phyloP scores from a whole-genome alignment of 2,329 filamentous ascomycete species.

The Apiospora marii region DNA sequence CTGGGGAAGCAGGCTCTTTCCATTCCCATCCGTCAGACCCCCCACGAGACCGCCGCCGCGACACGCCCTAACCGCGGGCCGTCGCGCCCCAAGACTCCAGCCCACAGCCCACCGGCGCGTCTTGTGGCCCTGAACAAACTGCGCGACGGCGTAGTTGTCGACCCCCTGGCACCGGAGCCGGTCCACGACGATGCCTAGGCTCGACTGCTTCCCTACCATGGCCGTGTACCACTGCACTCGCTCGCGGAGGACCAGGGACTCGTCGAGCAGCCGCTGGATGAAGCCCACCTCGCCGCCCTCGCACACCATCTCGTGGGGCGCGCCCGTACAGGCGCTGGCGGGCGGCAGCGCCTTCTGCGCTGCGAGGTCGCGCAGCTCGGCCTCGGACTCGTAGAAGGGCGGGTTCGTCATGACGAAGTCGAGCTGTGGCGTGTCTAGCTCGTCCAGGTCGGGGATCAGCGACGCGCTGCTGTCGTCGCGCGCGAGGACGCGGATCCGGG shows the following conservation, averaged over 20 bases:
- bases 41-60: slow-evolving; percentile 38
- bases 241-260: slow-evolving; percentile 67
- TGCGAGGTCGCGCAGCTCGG: slow-evolving; percentile 73
- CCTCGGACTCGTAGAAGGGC: slow-evolving; percentile 83
- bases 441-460: slow-evolving; percentile 68
- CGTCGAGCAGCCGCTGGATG: slow-evolving; percentile 72
- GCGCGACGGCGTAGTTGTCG: slow-evolving; percentile 82
- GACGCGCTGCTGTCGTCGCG: slow-evolving; percentile 53
- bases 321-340: slow-evolving; percentile 78
- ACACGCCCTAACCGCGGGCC: slow-evolving; percentile 62
- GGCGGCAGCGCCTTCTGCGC: slow-evolving; percentile 72
- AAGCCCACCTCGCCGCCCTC: slow-evolving; percentile 81
- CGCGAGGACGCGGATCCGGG: slow-evolving; percentile 69
- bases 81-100: slow-evolving; percentile 79
- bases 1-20: slow-evolving; percentile 54
- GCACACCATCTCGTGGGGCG: slow-evolving; percentile 85
- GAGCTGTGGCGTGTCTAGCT: slow-evolving; percentile 57
- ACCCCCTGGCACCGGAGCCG: slow-evolving; percentile 64
- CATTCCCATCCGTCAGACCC: slow-evolving; percentile 36
- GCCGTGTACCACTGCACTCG: slow-evolving; percentile 86
- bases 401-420: slow-evolving; percentile 95
- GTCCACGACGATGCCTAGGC: slow-evolving; percentile 69
- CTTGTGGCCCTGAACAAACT: slow-evolving; percentile 78
- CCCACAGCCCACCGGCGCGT: slow-evolving; percentile 88
- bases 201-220: slow-evolving; percentile 85